Conservation (phyloP, 495 filamentous ascomycete species). For the Darksidea phi region DNA sequence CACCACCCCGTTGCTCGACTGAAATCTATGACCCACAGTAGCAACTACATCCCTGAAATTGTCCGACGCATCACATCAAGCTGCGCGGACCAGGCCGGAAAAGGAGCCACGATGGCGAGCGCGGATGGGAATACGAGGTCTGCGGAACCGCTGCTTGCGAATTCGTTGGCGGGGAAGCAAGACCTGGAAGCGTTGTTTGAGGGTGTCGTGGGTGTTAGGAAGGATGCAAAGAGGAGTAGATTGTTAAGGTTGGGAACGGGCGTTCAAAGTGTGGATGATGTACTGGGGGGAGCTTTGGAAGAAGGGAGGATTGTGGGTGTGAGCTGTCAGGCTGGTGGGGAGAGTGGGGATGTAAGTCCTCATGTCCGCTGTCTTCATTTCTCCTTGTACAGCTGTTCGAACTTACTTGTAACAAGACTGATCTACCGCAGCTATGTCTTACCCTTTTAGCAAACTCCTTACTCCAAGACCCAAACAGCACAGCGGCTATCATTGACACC, state of each 20-base stretch:
- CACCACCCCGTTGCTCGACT: too few species aligned
- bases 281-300: slow-evolving; percentile 34
- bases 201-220: neutral
- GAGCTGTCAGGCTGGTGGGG: slow-evolving; percentile 28
- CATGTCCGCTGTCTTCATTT: neutral
- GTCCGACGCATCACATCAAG: neutral
- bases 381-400: neutral
- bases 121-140: neutral
- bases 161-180: slow-evolving; percentile 3
- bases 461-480: slow-evolving; percentile 16
- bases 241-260: slow-evolving; percentile 21
- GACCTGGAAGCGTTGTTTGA: slow-evolving; percentile 14
- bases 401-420: neutral
- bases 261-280: slow-evolving; percentile 30
- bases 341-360: slow-evolving; percentile 27
- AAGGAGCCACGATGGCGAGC: neutral
- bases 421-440: slow-evolving; percentile 20
- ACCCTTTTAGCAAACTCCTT: slow-evolving; percentile 33
- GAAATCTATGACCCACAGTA: too few species aligned
- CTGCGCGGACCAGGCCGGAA: neutral
- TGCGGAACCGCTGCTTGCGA: slow-evolving; percentile 19
- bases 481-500: slow-evolving; percentile 40
- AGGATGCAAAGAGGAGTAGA: neutral
- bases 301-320: slow-evolving; percentile 21
- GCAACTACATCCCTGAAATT: too few species aligned